phyloP scores from a whole-genome alignment of 176 grass and related monocot genomes.

The Oropetium thomaeum region DNA sequence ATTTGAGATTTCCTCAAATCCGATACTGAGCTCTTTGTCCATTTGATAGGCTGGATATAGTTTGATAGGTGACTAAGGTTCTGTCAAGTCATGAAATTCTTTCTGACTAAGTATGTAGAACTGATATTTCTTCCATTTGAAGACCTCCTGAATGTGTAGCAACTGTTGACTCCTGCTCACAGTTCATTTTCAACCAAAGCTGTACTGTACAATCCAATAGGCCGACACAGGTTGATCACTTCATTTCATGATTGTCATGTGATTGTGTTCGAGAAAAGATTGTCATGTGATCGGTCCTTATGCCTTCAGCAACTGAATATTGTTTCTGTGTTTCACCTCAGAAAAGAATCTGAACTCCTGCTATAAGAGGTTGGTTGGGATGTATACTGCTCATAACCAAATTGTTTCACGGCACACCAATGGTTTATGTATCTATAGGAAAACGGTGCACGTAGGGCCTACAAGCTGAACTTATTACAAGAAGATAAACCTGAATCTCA shows the following conservation, averaged over 20 bases:
- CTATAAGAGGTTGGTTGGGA: neutral
- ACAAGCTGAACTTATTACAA: too few relatives aligned
- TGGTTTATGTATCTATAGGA: neutral
- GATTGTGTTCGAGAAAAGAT: too few relatives aligned
- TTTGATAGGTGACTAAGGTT: neutral
- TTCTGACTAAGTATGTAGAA: neutral
- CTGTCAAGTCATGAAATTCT: neutral
- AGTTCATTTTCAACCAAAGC: neutral
- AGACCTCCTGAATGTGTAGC: neutral
- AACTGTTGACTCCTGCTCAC: neutral
- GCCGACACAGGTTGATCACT: neutral
- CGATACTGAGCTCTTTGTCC: neutral
- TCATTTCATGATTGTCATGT: neutral
- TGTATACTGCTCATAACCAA: neutral
- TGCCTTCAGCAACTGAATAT: neutral
- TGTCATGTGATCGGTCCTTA: neutral
- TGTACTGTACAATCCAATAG: neutral
- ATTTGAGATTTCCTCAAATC: neutral
- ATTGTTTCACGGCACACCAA: neutral
- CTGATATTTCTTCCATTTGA: neutral
- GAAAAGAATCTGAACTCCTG: neutral
- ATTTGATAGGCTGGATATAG: slow-evolving; percentile 13
- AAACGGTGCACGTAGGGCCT: neutral
- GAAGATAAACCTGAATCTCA: too few relatives aligned
- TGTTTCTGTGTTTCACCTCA: too few relatives aligned